These are phyloP conservation scores for Phytopythium oedochilum DNA, from an alignment of 352 stramenopile species.

Conservation along the genomic window DNA sequence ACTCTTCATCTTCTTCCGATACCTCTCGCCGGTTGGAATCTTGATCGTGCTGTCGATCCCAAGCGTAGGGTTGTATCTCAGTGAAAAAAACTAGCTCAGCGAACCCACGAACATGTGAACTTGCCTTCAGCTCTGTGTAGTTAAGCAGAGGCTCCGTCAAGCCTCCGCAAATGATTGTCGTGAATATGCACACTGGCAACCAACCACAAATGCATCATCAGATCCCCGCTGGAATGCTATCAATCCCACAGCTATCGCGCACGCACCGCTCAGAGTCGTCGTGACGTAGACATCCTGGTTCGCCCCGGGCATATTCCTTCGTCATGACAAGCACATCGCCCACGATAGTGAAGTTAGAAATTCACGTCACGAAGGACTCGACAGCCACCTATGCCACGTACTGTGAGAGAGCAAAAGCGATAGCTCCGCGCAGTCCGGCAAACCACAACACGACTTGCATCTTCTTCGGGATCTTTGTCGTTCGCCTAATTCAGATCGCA, in stretches of 20 bases:
- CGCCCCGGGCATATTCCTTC: constrained; percentile 91
- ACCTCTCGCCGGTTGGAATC: not conserved
- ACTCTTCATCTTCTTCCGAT: constrained; percentile 30
- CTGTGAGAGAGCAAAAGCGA: constrained; percentile 83
- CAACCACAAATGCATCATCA: no score
- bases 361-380: not conserved
- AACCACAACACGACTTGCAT: constrained; percentile 94
- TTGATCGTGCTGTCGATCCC: not conserved
- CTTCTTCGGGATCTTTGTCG: constrained; percentile 66
- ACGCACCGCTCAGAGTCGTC: constrained; percentile 52
- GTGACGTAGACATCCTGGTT: constrained; percentile 89
- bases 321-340: not conserved
- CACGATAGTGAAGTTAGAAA: not conserved
- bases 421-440: constrained; percentile 85
- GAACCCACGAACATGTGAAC: not conserved
- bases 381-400: constrained; percentile 20
- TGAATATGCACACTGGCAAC: constrained; percentile 96
- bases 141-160: constrained; percentile 88
- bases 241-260: not conserved
- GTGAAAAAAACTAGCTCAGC: not conserved
- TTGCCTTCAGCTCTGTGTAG: constrained; percentile 66
- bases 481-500: constrained; percentile 22
- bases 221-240: no score
- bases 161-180: constrained; percentile 93
- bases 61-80: not conserved